Base-by-base conservation (phyloP, 805 yeast genomes). In the Kluyveromyces lactis region DNA sequence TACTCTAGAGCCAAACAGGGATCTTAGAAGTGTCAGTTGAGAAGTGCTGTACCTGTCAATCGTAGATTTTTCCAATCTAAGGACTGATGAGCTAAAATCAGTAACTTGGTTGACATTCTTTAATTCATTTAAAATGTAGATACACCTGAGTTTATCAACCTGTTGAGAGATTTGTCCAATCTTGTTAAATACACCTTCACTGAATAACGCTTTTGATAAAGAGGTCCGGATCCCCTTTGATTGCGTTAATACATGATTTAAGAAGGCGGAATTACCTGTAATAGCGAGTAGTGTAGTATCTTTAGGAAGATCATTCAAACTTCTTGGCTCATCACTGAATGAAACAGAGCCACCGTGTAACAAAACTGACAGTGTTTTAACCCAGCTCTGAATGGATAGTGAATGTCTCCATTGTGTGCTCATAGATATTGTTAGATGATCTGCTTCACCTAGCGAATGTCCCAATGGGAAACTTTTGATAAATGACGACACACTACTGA, bases 401-500 rank as follows among this genome's bases (percentile, higher is more conserved):
- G 42, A 45, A 4, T 44, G 21, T 4, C 38, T 37, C 10, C 44
- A 42, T 10, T 44, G 38, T 4, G 47, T 36, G 4, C 47, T 50
- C 7, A 58, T 53, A 18, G 56, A 36, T 2, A 62, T 53, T 1
- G 58, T 40, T n/a, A 66, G 28, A 39, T 46, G 38, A 43, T 69
- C 66, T 11, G 47, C 42, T 12, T 44, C 26, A 23, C 52, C 50
- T 19, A 69, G 35, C 36, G 67, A 72, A 30, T 68, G 59, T 9
- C 55, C 64, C 7, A 61, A 33, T 12, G 70, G 66, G 11, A 63
- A 53, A 0, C 52, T 47, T 28, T 56, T 63, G 4, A 68, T 60
- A 18, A 71, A 62, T 1, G 81, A 66, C 2, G 83, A 75, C 26
- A 72, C 58, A 5, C 77, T 66, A 45, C 79, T 70, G 4, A 75